A percentile compares a stretch with the other conserved stretches of the same genome.
These are phyloP conservation scores for Trichoderma gamsii DNA, from an alignment of 495 filamentous ascomycete genomes.

Conservation along the genomic window DNA sequence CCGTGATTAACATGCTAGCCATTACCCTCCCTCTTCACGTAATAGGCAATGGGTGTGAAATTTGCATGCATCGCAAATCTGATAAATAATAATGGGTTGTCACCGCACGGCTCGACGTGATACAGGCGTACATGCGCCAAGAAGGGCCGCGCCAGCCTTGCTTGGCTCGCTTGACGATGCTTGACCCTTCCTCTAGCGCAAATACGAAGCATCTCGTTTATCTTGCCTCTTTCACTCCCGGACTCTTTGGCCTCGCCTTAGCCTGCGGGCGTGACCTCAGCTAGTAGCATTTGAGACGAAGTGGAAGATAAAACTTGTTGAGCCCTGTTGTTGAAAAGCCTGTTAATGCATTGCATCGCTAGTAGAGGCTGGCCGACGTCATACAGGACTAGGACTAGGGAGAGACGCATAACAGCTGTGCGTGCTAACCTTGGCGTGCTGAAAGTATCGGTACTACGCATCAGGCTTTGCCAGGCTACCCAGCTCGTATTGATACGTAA, in stretches of 20 bases:
- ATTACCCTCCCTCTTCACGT: conserved; percentile 12
- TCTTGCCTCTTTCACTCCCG: not conserved
- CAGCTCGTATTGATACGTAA: not conserved
- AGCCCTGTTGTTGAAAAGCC: not conserved
- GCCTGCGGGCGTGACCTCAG: not conserved
- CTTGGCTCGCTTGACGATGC: not conserved
- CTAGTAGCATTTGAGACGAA: not conserved
- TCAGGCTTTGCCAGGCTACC: not conserved
- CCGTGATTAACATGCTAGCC: conserved; percentile 2
- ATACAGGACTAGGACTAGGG: conserved; percentile 6
- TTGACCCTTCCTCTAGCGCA: not conserved
- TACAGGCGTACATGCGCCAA: not conserved
- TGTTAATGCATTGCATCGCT: not conserved
- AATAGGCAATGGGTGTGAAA: not conserved
- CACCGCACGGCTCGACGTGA: not conserved
- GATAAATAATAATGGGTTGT: conserved; percentile 6
- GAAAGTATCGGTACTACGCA: not conserved
- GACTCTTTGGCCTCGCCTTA: not conserved
- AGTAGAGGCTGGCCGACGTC: conserved; percentile 6
- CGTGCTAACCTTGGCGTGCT: not conserved
- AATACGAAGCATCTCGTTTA: not conserved
- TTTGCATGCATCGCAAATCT: conserved; percentile 8
- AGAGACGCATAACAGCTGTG: not conserved
- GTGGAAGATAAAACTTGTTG: not conserved
- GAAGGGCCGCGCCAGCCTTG: conserved; percentile 4